Base-by-base conservation (phyloP, 306 rosid genomes). In the Fagus crenata region DNA sequence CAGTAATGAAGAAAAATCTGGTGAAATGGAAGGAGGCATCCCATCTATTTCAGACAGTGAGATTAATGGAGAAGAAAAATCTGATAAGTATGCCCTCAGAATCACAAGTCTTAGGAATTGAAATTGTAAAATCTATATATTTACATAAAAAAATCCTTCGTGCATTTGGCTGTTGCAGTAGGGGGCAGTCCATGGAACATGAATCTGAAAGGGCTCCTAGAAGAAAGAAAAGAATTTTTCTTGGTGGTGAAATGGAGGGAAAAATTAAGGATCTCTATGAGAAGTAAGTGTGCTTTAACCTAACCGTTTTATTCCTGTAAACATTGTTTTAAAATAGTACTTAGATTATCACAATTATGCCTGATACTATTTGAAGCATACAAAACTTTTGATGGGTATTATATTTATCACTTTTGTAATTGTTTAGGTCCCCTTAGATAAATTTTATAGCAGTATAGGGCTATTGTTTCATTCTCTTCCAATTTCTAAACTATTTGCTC, bases 251-350 rank as follows among this genome's bases (percentile, higher is more conserved):
- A 49, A 60, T 86, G 85, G 96, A 92, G 83, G 75, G 49, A 77
- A 85, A 87, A 86, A 86, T 93, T 69, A 92, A 79, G 87, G 84
- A 89, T 82, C 94, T 92, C 68, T 85, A 82, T 81, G 96, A 92
- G 82, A 87, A 84, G 98, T 93, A 90, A 59, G 91, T 81, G 69
- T 46, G 69, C 72, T 72, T 59, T 72, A 17, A 78, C 54, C 49
- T 35, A 54, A 73, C 55, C 8, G 36, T 67, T 42, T 78, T 71
- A 4, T 80, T 69, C 31, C 18, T 56, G 14, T 14, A 22, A 22
- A 22, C 2, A 3, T 42, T 53, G 3, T 42, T 69, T 58, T 31
- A 46, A 2, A 7, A 55, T 17, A 4, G 77, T 17, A 53, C 67
- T 63, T 39, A 40, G 46, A 18, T 13, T 5, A 40, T 35, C 14